Evolutionary conservation across 169 alveolate species (phyloP), one percentile per base, ranked within the genome.

Genomic region (Babesia microti): DNA sequence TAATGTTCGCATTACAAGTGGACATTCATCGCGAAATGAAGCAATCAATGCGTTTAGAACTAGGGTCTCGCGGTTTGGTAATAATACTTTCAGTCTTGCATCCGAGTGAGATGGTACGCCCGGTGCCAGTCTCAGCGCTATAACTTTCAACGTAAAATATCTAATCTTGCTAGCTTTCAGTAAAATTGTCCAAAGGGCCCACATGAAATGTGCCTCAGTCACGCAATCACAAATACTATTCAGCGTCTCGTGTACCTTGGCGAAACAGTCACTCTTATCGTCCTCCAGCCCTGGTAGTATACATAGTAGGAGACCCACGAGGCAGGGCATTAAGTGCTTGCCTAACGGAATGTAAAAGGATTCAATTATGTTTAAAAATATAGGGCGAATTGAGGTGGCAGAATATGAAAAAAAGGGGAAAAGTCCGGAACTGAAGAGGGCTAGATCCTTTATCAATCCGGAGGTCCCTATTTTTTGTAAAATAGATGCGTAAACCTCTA

Each of bases 351-450:
- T 63, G 71, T 66, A 87, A 51, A 54, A 88, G 43, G 59, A 68
- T 30, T 78, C 87, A 40, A 78, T 83, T 46, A 83, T 54, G 44
- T 76, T 76, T 43, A 89, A 75, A 69, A 85, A 89, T 22, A 83
- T 60, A 12, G 91, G 89, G 44, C 80, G 78, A 47, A 87, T 82
- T 55, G 87, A 84, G 0, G 87, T 60, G 6, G 95, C 78, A 43
- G 91, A 80, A 61, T 83, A 81, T 14, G 80, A 52, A 70, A 88
- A 85, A 78, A 89, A 89, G 27, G 93, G 92, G 41, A 89, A 83
- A 6, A 89, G 71, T 0, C 96, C 95, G 18, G 89, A 79, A 46
- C 93, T 80, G 53, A 79, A 80, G n/a, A 85, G 58, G 41, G 91
- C 93, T 39, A 89, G 67, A 55, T 85, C 88, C 37, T 68, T 68